A percentile compares a stretch with the other conserved stretches of the same genome.
Evolutionary conservation across 1,284 basidiomycete genomes (phyloP).

Genomic region (Ganoderma lucidum): DNA sequence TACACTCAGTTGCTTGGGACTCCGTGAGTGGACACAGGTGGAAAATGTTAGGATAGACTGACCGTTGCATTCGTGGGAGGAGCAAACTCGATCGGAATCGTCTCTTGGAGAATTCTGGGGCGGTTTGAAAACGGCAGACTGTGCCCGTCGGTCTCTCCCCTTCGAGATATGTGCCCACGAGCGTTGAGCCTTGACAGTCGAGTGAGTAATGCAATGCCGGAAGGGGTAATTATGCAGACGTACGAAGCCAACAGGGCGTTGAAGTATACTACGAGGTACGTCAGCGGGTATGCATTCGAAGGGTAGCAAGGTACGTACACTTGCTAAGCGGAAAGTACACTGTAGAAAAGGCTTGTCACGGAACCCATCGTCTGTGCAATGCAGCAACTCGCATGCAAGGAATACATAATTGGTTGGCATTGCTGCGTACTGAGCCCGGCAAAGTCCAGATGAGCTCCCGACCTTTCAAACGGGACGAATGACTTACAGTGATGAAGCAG

Average conservation of each 20-base stretch:
- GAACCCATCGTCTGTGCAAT: background rate
- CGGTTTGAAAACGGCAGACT: background rate
- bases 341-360: background rate
- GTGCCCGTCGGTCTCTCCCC: background rate
- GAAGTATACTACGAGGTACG: slow-evolving; percentile 8
- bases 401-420: slow-evolving; percentile 6
- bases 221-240: background rate
- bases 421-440: background rate
- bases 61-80: background rate
- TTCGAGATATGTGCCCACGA: background rate
- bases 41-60: background rate
- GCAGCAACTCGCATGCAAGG: background rate
- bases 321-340: slow-evolving; percentile 3
- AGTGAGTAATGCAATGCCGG: background rate
- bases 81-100: background rate
- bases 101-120: background rate
- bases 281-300: background rate
- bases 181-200: background rate
- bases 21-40: background rate
- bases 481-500: background rate
- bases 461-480: too few species aligned
- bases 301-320: background rate
- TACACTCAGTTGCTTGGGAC: background rate
- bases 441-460: background rate
- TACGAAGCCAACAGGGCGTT: slow-evolving; percentile 13